Conservation (phyloP, 1,139 yeast species). For the Scheffersomyces parashehatae region DNA sequence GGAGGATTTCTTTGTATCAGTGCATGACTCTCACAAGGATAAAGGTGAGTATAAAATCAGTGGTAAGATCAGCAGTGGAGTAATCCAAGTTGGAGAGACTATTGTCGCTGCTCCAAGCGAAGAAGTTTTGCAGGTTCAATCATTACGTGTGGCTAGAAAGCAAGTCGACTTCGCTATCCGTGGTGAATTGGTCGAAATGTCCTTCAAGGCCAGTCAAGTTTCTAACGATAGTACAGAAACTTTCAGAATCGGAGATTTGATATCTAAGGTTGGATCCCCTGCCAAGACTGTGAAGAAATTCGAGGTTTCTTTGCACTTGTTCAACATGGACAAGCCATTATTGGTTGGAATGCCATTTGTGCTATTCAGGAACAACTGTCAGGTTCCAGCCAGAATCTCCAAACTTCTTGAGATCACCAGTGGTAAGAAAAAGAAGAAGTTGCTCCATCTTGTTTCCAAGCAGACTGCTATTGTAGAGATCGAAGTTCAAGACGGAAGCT, state of each 20-base stretch:
- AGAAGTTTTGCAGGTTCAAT: conserved; percentile 34
- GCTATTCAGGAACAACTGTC: conserved; percentile 77
- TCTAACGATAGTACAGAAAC: conserved; percentile 52
- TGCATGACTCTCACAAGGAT: conserved; percentile 44
- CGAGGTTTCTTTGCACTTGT: conserved; percentile 59
- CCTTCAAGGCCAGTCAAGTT: conserved; percentile 47
- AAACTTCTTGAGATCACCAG: conserved; percentile 54
- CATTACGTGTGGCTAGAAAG: conserved; percentile 26
- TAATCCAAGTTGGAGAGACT: conserved; percentile 75
- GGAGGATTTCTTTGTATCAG: conserved; percentile 50
- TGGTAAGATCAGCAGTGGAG: conserved; percentile 78
- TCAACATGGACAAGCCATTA: conserved; percentile 72
- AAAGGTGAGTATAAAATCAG: conserved; percentile 46
- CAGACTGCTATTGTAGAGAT: conserved; percentile 74
- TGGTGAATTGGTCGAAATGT: conserved; percentile 70
- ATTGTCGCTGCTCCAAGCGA: conserved; percentile 58
- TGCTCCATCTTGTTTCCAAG: conserved; percentile 71
- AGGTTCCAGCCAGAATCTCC: conserved; percentile 69
- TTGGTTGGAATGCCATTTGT: conserved; percentile 83
- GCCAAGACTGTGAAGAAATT: conserved; percentile 54
- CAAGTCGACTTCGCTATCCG: conserved; percentile 51
- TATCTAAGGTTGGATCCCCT: conserved; percentile 50
- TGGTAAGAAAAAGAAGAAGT: conserved; percentile 47
- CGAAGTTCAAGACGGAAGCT: conserved; percentile 53
- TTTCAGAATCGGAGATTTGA: conserved; percentile 66